These are phyloP conservation scores for Cryomyces minteri DNA, from an alignment of 495 filamentous ascomycete genomes.

Conservation along the genomic window DNA sequence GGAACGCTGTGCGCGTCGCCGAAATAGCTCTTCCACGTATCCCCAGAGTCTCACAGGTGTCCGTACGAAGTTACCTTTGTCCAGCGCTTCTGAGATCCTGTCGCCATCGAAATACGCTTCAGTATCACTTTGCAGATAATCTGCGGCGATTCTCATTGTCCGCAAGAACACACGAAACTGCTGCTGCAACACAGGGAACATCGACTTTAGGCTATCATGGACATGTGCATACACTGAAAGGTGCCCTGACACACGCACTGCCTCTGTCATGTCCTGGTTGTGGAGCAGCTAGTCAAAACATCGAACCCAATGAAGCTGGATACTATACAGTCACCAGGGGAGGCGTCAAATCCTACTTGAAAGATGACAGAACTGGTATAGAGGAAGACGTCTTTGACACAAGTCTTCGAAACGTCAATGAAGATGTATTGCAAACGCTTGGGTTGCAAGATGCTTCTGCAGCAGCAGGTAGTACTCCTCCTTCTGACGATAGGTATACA, in stretches of 20 bases:
- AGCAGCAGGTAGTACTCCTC: conserved; percentile 1
- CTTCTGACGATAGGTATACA: not conserved
- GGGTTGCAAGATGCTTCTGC: conserved; percentile 4
- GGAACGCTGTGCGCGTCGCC: too few species aligned
- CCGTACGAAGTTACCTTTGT: too few species aligned
- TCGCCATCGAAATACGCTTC: too few species aligned
- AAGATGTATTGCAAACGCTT: conserved; percentile 5
- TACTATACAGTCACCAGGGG: conserved; percentile 49
- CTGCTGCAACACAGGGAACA: too few species aligned
- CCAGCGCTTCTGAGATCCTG: too few species aligned
- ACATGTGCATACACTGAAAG: not conserved
- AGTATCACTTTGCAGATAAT: too few species aligned
- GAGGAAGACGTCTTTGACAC: conserved; percentile 17
- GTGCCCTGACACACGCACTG: conserved; percentile 12
- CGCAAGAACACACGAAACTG: too few species aligned
- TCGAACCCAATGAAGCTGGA: conserved; percentile 50
- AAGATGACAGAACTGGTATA: conserved; percentile 9
- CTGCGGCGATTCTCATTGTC: too few species aligned
- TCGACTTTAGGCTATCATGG: too few species aligned
- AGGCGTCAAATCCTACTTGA: conserved; percentile 27
- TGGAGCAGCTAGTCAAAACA: conserved; percentile 63
- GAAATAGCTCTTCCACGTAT: too few species aligned
- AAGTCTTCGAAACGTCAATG: conserved; percentile 9
- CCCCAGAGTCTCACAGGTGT: too few species aligned
- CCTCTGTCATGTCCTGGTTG: conserved; percentile 68